Evolutionary conservation across 2,329 filamentous ascomycete genomes (phyloP).

Genomic region (Nemania sp.): DNA sequence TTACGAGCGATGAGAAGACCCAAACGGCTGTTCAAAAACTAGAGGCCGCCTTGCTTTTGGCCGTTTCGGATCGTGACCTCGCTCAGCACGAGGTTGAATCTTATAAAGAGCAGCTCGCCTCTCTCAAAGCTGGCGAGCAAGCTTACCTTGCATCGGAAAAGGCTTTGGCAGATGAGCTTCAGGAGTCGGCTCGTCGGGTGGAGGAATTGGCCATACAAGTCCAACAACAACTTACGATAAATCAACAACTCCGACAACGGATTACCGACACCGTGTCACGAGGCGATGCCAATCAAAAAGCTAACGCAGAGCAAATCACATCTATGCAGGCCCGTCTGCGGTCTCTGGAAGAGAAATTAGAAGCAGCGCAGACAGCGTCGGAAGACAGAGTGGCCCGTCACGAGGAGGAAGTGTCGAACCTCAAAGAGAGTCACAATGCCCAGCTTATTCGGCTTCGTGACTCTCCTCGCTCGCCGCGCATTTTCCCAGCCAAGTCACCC

Average conservation of each 20-base stretch:
- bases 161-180: conserved; percentile 69
- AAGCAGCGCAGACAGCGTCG: conserved; percentile 80
- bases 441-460: conserved; percentile 76
- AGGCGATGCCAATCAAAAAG: conserved; percentile 80
- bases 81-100: conserved; percentile 66
- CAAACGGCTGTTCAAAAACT: conserved; percentile 65
- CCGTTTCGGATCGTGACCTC: conserved; percentile 73
- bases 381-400: conserved; percentile 83
- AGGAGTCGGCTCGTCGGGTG: conserved; percentile 73
- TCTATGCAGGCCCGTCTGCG: conserved; percentile 81
- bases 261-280: conserved; percentile 78
- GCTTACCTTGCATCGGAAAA: conserved; percentile 62
- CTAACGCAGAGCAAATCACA: conserved; percentile 80
- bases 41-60: conserved; percentile 68
- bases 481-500: conserved; percentile 61
- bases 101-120: conserved; percentile 64
- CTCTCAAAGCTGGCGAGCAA: conserved; percentile 59
- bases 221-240: conserved; percentile 76
- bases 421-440: conserved; percentile 76
- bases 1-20: conserved; percentile 60
- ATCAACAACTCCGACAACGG: conserved; percentile 73
- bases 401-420: conserved; percentile 77
- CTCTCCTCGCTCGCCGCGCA: conserved; percentile 49
- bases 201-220: conserved; percentile 81
- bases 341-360: conserved; percentile 79